Conservation (phyloP, 225 moss, liverwort and hornwort species). For the Pleurozium schreberi region DNA sequence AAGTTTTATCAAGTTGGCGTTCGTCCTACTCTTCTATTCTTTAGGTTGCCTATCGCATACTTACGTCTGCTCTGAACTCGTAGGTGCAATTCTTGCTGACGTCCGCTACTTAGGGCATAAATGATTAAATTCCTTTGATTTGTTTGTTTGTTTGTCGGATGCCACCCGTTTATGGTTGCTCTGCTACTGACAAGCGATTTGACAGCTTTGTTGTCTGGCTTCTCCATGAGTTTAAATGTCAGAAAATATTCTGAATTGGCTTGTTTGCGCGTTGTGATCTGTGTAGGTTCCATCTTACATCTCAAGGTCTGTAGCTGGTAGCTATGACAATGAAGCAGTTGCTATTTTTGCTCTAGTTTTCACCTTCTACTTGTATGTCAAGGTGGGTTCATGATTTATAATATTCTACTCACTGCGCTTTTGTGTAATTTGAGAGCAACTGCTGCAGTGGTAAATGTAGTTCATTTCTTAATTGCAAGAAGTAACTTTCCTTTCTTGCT, state of each 20-base stretch:
- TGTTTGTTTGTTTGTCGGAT: not conserved
- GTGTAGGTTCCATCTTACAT: slow-evolving; percentile 96
- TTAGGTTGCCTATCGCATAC: not conserved
- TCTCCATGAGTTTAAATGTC: not conserved
- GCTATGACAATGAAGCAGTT: slow-evolving; percentile 98
- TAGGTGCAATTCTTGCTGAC: not conserved
- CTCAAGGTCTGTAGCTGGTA: slow-evolving; percentile 95
- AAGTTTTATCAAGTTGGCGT: not conserved
- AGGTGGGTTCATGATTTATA: slow-evolving; percentile 42
- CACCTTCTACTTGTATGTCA: slow-evolving; percentile 87
- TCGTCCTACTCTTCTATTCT: not conserved
- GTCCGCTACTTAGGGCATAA: not conserved
- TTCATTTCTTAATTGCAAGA: not conserved
- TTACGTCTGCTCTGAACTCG: not conserved
- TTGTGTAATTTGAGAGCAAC: not conserved
- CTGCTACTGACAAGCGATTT: not conserved
- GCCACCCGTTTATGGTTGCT: not conserved
- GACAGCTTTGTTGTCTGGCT: not conserved
- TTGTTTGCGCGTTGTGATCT: not conserved
- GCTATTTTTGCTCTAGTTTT: slow-evolving; percentile 96
- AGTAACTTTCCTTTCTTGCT: not conserved
- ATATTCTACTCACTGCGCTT: not conserved
- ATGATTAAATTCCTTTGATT: not conserved
- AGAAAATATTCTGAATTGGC: not conserved
- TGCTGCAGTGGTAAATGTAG: not conserved